Base-by-base conservation (phyloP, 805 yeast genomes). In the Wickerhamomyces tratensis region DNA sequence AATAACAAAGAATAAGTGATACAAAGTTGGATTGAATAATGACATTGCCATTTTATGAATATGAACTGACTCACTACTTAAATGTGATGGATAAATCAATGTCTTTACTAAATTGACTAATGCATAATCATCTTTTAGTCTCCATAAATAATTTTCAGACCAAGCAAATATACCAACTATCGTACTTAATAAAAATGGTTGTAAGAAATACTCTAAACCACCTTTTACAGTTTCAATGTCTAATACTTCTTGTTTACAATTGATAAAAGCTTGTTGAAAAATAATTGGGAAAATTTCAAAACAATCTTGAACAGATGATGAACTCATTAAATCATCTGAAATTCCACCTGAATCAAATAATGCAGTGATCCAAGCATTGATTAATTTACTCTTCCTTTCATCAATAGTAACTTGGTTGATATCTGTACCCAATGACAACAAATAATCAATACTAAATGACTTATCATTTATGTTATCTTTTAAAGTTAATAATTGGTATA, bases 191-290 rank as follows among this genome's bases (percentile, higher is more conserved):
- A 91, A 66, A 48, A 86, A 84, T 3, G 86, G 83, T 53, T 89
- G 96, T 38, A 84, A 67, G 50, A 91, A 83, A 53, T 89, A 87
- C 53, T 89, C 97, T 33, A 91, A 66, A 0, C 96, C 97, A 43
- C 84, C 85, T 39, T 70, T 71, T 36, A 87, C 65, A 5, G 77
- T 72, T 5, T 79, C 80, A 9, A 71, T 57, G 48, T 78, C 82
- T 5, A 86, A 67, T 12, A 76, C 61, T 2, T 74, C 76, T 25
- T 70, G 60, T 25, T 72, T 71, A 40, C 76, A 68, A 1, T 94
- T 85, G 13, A 70, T 57, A 11, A 86, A 67, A 0, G 86, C 81
- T 55, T 86, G 89, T 46, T 78, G 79, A 52, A 86, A 77, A 27
- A 91, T 76, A 5, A 75, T 68, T 2, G 96, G 93, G 15, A 88